phyloP scores from a whole-genome alignment of 2,329 filamentous ascomycete genomes.

The Truncatella angustata region DNA sequence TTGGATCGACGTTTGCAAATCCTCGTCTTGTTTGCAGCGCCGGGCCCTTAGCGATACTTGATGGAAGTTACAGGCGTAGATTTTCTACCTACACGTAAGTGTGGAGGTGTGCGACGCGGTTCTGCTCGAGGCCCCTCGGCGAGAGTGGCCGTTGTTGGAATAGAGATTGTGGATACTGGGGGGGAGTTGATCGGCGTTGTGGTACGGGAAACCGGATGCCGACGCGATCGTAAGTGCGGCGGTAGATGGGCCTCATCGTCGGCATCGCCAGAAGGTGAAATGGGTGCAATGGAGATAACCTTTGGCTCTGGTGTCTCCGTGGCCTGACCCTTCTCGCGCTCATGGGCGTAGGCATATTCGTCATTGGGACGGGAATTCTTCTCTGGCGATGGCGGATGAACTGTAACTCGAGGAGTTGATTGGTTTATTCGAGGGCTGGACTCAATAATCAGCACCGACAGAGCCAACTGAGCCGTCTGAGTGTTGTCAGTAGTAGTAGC shows the following conservation, averaged over 20 bases:
- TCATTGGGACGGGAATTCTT: not conserved
- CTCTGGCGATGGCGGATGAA: not conserved
- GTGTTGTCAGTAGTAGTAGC: too few species aligned
- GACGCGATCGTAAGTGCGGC: not conserved
- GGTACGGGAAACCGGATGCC: not conserved
- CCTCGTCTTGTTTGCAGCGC: too few species aligned
- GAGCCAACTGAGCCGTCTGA: too few species aligned
- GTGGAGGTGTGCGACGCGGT: not conserved
- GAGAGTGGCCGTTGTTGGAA: not conserved
- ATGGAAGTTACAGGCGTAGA: not conserved
- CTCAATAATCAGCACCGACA: too few species aligned
- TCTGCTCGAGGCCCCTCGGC: not conserved
- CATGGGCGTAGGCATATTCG: not conserved
- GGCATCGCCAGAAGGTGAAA: too few species aligned
- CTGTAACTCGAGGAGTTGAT: not conserved
- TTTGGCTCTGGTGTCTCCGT: too few species aligned
- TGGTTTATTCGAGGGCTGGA: not conserved
- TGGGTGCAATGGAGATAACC: too few species aligned
- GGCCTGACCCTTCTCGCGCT: not conserved
- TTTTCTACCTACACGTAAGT: not conserved
- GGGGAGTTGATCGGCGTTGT: not conserved
- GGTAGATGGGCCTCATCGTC: not conserved
- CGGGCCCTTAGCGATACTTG: not conserved
- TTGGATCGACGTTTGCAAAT: too few species aligned
- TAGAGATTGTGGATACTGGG: not conserved